Conservation (phyloP, 2,329 filamentous ascomycete genomes). For the Sclerotinia spermophila region DNA sequence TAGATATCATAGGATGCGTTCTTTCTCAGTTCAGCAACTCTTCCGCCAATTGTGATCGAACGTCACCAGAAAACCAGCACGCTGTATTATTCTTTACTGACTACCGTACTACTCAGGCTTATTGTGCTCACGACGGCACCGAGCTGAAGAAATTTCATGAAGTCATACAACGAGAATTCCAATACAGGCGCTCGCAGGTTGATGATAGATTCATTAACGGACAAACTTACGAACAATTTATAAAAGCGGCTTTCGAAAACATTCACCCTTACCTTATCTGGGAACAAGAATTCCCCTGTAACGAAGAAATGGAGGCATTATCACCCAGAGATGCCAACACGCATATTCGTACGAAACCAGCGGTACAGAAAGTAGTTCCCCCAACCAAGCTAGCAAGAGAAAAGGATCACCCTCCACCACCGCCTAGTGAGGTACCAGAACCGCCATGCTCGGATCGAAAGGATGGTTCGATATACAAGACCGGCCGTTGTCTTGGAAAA, state of each 20-base stretch:
- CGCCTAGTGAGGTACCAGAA: conserved; percentile 57
- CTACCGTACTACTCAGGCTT: conserved; percentile 31
- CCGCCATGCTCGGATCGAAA: conserved; percentile 65
- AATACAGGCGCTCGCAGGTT: conserved; percentile 15
- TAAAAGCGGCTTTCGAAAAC: conserved; percentile 22
- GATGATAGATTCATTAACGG: conserved; percentile 17
- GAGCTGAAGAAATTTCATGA: conserved; percentile 24
- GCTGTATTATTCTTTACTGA: conserved; percentile 35
- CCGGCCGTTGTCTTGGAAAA: conserved; percentile 72
- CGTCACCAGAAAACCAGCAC: conserved; percentile 20
- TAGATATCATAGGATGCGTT: conserved; percentile 25
- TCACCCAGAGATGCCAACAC: conserved; percentile 63
- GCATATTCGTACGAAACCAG: conserved; percentile 47
- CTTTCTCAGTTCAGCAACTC: conserved; percentile 26
- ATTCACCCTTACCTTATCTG: conserved; percentile 25
- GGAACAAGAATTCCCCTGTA: conserved; percentile 38
- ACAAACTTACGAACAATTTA: conserved; percentile 25
- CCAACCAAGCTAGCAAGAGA: conserved; percentile 49
- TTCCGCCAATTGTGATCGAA: conserved; percentile 25
- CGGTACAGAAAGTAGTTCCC: conserved; percentile 45
- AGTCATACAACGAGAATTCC: conserved; percentile 17
- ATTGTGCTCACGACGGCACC: conserved; percentile 29
- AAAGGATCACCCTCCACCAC: conserved; percentile 64
- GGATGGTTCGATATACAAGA: conserved; percentile 68
- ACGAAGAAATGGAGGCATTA: conserved; percentile 58